Conservation (phyloP, 805 yeast genomes). For the Metschnikowia peoriensis region DNA sequence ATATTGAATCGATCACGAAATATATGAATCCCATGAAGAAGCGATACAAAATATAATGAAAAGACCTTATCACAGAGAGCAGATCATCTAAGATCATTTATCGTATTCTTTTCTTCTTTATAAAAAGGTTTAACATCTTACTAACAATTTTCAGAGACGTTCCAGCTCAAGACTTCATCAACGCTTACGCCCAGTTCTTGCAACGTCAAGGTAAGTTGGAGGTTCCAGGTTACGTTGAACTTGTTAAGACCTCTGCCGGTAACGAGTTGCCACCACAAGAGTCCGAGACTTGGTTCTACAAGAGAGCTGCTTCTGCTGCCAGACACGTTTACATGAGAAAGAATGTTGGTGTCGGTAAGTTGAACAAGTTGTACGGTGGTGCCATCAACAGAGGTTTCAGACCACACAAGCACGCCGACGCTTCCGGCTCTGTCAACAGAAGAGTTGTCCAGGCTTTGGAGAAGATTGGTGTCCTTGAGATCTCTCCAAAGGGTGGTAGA, state of each 20-base stretch:
- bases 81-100: background rate
- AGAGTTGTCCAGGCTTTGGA: constrained; percentile 96
- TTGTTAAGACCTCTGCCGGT: constrained; percentile 98
- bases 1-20: no score
- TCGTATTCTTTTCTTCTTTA: no score
- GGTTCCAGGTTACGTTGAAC: constrained; percentile 99
- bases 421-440: constrained; percentile 99
- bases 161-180: constrained; percentile 99
- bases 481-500: constrained; percentile 98
- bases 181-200: constrained; percentile 99
- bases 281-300: constrained; percentile 99
- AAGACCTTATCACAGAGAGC: background rate
- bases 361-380: constrained; percentile 99
- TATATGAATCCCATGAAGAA: no score
- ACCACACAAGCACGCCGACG: constrained; percentile 98
- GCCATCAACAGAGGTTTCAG: constrained; percentile 98
- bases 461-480: constrained; percentile 96
- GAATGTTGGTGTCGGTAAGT: constrained; percentile 98
- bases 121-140: no score
- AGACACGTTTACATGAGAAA: constrained; percentile 99
- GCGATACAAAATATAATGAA: no score
- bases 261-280: constrained; percentile 99
- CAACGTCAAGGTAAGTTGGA: constrained; percentile 99
- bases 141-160: constrained; percentile 81
- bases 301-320: constrained; percentile 99